Percentiles rank a stretch among this genome's conserved stretches.
Conservation (phyloP, 148 eudicot species). For the Agrostemma githago region DNA sequence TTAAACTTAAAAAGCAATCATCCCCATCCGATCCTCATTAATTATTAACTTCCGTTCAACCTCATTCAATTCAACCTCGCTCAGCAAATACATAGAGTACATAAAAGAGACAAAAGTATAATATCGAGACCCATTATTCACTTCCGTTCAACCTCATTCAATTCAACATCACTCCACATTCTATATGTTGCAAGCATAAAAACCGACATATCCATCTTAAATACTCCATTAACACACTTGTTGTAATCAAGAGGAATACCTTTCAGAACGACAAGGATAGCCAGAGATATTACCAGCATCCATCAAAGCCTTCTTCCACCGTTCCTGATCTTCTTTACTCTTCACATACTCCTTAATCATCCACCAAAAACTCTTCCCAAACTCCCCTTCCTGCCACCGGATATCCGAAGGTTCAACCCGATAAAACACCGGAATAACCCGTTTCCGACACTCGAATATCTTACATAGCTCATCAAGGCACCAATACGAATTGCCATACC, state of each 20-base stretch:
- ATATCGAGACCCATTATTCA: no score
- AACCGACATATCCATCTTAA: no score
- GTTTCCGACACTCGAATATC: constrained; percentile 29
- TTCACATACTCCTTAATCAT: not conserved
- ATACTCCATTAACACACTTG: no score
- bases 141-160: no score
- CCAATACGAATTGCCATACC: constrained; percentile 18
- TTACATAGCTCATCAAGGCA: constrained; percentile 45
- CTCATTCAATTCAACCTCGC: no score
- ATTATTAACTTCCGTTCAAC: no score
- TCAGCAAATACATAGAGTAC: no score
- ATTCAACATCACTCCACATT: no score
- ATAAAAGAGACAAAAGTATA: no score
- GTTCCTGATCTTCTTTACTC: constrained; percentile 1
- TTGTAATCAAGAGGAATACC: not conserved
- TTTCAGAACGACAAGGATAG: constrained; percentile 18
- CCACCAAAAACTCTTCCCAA: constrained; percentile 23
- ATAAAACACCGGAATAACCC: constrained; percentile 48
- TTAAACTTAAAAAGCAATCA: no score
- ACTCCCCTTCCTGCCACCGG: constrained; percentile 34
- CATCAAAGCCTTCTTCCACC: constrained; percentile 38
- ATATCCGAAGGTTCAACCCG: constrained; percentile 44
- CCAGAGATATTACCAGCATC: constrained; percentile 43
- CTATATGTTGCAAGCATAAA: no score
- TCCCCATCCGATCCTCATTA: no score